Evolutionary conservation across 805 yeast genomes (phyloP).

Genomic region (Candida piceae): DNA sequence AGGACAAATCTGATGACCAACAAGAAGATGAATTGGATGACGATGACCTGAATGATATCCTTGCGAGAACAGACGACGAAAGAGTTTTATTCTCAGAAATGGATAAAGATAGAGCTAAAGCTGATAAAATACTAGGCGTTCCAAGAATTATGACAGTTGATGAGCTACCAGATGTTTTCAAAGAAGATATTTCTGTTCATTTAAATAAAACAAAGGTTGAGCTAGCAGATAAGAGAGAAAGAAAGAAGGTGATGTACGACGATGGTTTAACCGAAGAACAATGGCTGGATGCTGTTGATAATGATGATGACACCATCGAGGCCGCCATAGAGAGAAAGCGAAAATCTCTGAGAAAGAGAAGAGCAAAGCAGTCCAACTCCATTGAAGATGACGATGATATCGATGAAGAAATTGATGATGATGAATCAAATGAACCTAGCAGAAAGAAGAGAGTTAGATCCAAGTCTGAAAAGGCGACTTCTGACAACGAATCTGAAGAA

Average conservation of each 20-base stretch:
- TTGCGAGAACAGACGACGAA: slow-evolving; percentile 67
- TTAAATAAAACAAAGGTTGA: slow-evolving; percentile 37
- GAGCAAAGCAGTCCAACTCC: slow-evolving; percentile 28
- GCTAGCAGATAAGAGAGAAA: slow-evolving; percentile 58
- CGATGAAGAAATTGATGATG: slow-evolving; percentile 10
- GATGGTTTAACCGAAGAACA: slow-evolving; percentile 73
- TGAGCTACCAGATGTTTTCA: slow-evolving; percentile 79
- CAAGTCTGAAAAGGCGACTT: slow-evolving; percentile 1
- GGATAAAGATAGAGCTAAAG: slow-evolving; percentile 49
- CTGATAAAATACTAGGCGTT: slow-evolving; percentile 29
- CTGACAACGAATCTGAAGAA: not conserved
- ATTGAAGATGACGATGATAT: slow-evolving; percentile 17
- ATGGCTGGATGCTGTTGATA: slow-evolving; percentile 75
- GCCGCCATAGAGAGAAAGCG: slow-evolving; percentile 53
- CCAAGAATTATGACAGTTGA: slow-evolving; percentile 57
- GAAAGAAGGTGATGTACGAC: slow-evolving; percentile 56
- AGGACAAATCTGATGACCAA: slow-evolving; percentile 35
- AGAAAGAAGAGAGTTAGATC: slow-evolving; percentile 4
- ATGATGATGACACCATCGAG: slow-evolving; percentile 59
- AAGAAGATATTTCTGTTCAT: slow-evolving; percentile 48
- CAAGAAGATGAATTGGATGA: slow-evolving; percentile 52
- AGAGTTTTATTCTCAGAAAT: slow-evolving; percentile 48
- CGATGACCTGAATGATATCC: slow-evolving; percentile 66
- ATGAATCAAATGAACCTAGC: slow-evolving; percentile 4
- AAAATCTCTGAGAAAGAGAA: slow-evolving; percentile 36